Percentiles rank a stretch among this genome's conserved stretches.
Conservation (phyloP, 257 asterid genomes). For the Perilla frutescens region DNA sequence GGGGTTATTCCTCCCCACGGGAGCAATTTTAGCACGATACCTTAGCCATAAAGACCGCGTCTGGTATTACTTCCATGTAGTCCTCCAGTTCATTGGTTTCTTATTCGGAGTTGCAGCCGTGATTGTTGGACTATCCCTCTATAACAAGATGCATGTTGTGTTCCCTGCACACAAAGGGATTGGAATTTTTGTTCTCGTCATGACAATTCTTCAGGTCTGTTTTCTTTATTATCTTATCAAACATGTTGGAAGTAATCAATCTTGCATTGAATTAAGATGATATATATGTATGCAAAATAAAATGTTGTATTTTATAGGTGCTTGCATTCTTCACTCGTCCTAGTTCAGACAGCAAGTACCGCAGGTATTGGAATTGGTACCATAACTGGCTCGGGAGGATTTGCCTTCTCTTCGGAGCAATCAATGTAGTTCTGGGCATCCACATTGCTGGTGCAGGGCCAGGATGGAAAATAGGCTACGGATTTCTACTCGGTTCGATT, state of each 20-base stretch:
- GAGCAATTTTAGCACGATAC: slow-evolving; percentile 82
- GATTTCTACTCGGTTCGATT: slow-evolving; percentile 60
- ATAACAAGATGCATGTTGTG: slow-evolving; percentile 57
- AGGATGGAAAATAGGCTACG: slow-evolving; percentile 75
- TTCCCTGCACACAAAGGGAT: slow-evolving; percentile 81
- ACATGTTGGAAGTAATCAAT: background rate
- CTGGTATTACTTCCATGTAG: slow-evolving; percentile 85
- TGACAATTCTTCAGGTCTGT: slow-evolving; percentile 78
- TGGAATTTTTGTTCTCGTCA: slow-evolving; percentile 71
- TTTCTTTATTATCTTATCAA: background rate
- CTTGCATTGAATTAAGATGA: background rate
- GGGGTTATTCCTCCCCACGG: slow-evolving; percentile 83
- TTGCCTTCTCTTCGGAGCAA: slow-evolving; percentile 77
- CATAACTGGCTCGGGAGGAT: slow-evolving; percentile 77
- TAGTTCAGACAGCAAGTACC: slow-evolving; percentile 64
- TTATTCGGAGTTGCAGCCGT: slow-evolving; percentile 75
- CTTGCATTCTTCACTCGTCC: slow-evolving; percentile 77
- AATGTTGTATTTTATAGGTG: slow-evolving; percentile 39
- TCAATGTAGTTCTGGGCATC: slow-evolving; percentile 71
- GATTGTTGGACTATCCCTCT: slow-evolving; percentile 69
- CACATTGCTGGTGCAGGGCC: slow-evolving; percentile 67
- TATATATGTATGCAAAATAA: too few species aligned
- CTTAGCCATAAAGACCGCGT: slow-evolving; percentile 60
- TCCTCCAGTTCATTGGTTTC: slow-evolving; percentile 71
- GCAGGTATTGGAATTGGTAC: slow-evolving; percentile 73